Conservation (phyloP, 2,329 filamentous ascomycete species). For the Phaeophleospora eucalypticola region DNA sequence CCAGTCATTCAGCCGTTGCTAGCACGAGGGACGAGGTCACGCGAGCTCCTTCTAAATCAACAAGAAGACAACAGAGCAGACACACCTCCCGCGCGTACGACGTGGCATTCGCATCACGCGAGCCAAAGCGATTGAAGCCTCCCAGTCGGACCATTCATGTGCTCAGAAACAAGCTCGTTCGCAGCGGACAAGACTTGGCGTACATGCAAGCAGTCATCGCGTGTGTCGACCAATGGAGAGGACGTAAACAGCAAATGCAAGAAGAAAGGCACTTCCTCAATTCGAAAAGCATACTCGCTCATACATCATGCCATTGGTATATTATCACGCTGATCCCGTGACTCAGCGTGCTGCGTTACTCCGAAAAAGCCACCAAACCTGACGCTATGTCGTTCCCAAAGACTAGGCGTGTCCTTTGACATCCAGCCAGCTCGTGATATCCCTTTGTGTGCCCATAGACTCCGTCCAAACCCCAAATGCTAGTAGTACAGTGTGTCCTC, state of each 20-base stretch:
- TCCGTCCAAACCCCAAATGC: neutral
- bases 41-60: no score
- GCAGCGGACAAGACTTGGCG: no score
- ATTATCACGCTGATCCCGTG: neutral
- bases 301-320: neutral
- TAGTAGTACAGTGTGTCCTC: constrained; percentile 1
- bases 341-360: neutral
- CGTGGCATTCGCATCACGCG: no score
- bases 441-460: neutral
- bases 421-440: neutral
- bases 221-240: neutral
- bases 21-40: no score
- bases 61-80: no score
- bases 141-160: neutral
- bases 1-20: no score
- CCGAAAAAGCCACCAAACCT: neutral
- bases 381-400: neutral
- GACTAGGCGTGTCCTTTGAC: neutral
- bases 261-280: no score
- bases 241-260: no score
- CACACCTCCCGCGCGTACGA: no score
- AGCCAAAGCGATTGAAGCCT: no score
- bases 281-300: no score
- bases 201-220: neutral
- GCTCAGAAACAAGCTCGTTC: neutral